A percentile compares a stretch with the other conserved stretches of the same genome.
phyloP scores from a whole-genome alignment of 345 rosid species.

The Pseudoturritis turrita region DNA sequence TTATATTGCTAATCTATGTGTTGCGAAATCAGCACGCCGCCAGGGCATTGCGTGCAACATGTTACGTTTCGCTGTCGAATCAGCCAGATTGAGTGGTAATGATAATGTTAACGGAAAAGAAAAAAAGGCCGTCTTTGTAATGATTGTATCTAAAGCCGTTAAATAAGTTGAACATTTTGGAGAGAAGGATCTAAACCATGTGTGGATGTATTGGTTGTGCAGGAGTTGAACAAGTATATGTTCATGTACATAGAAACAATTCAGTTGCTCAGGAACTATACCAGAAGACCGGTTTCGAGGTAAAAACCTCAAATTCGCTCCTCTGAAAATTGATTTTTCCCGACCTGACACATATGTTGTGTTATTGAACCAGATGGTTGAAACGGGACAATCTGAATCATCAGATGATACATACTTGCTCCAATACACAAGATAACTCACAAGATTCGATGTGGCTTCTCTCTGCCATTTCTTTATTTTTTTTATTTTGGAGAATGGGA shows the following conservation, averaged over 20 bases:
- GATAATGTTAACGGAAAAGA: constrained; percentile 8
- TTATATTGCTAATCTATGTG: constrained; percentile 76
- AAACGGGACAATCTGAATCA: constrained; percentile 40
- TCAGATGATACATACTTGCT: constrained; percentile 66
- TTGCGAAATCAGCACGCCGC: constrained; percentile 78
- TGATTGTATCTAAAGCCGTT: not conserved
- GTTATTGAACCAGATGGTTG: constrained; percentile 50
- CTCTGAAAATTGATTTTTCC: not conserved
- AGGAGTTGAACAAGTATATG: constrained; percentile 62
- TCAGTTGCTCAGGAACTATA: constrained; percentile 60
- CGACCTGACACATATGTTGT: not conserved
- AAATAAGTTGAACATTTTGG: not conserved
- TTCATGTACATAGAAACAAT: constrained; percentile 73
- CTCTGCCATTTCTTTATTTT: not conserved
- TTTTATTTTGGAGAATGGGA: constrained; percentile 15
- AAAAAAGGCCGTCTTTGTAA: not conserved
- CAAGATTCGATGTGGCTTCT: not conserved
- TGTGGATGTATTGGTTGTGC: constrained; percentile 18
- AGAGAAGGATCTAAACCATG: not conserved
- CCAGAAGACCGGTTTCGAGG: constrained; percentile 69
- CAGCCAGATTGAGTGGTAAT: constrained; percentile 61
- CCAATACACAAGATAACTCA: constrained; percentile 28
- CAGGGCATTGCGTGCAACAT: constrained; percentile 76
- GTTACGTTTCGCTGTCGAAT: constrained; percentile 60
- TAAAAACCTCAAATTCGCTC: constrained; percentile 25